Conservation (phyloP, 2,329 filamentous ascomycete species). For the Lachnellula occidentalis region DNA sequence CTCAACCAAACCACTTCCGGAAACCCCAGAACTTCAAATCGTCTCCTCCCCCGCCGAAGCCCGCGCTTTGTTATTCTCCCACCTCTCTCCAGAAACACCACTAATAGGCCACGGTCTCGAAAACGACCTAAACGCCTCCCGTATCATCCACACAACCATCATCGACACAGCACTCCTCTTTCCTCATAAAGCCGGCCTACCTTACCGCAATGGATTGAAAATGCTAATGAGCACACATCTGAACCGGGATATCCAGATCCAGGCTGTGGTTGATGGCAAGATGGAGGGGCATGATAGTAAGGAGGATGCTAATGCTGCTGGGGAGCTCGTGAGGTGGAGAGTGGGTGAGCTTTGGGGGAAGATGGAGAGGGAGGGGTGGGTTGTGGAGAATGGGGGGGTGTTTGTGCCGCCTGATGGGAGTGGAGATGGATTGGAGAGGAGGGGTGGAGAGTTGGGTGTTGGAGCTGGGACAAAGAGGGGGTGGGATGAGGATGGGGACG, state of each 20-base stretch:
- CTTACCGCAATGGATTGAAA: constrained; percentile 73
- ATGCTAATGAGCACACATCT: constrained; percentile 65
- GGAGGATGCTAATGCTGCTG: constrained; percentile 85
- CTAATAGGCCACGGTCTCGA: constrained; percentile 91
- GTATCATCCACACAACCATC: constrained; percentile 77
- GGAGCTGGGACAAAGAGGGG: constrained; percentile 14
- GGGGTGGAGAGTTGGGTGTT: background rate
- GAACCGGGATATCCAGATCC: constrained; percentile 60
- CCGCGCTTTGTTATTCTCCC: constrained; percentile 68
- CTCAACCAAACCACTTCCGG: constrained; percentile 18
- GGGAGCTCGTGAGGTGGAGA: constrained; percentile 73
- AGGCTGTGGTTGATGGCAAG: constrained; percentile 49
- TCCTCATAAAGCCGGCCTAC: constrained; percentile 71
- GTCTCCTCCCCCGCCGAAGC: constrained; percentile 71
- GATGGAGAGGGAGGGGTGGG: constrained; percentile 65
- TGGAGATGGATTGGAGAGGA: background rate
- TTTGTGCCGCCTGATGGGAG: constrained; percentile 20
- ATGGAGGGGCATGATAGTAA: constrained; percentile 76
- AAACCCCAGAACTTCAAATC: constrained; percentile 52
- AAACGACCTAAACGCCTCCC: constrained; percentile 84
- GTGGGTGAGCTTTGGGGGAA: constrained; percentile 64
- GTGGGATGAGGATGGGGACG: constrained; percentile 11
- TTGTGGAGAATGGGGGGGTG: constrained; percentile 43
- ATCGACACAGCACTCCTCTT: constrained; percentile 84
- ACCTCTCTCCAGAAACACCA: constrained; percentile 71